Base-by-base conservation (phyloP, 805 yeast species). In the Myxozyma udenii region DNA sequence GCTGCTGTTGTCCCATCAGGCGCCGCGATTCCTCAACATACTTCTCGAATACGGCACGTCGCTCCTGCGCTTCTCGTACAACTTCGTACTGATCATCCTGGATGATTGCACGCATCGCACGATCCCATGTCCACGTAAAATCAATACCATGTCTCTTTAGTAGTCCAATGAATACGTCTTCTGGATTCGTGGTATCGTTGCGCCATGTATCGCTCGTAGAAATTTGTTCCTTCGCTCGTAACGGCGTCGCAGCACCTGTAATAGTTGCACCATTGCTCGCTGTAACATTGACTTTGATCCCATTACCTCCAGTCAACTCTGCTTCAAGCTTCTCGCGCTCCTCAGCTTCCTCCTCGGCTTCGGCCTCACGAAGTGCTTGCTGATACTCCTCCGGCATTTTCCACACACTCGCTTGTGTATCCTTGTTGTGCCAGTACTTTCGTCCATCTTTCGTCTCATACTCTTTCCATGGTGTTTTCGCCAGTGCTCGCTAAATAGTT, bases 371-470 rank as follows among this genome's bases (percentile, higher is more conserved):
- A 51, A 62, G 18, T 19, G 63, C 65, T 3, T 50, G 56, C 28
- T 66, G 65, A 4, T 78, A 72, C 28, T 75, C 82, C 0, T 65
- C 72, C 0, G 96, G 96, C n/a, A 79, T 67, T 18, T 82, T 85
- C 96, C 96, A 90, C 0, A 83, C 81, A 18, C 93, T 83, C 61
- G 81, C 81, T 4, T 79, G 76, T 0, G 91, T 78, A 24, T 68
- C 67, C 12, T 74, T 71, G 63, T 85, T 85, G 67, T 83, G 83
- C 71, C 85, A 89, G 66, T 88, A 88, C 18, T 73, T 71, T 46
- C 70, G 71, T 2, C 90, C 89, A 4, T 77, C 82, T 11, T 77
- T 77, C 0, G 83, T 73, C 1, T 66, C 63, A 53, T 74, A 73
- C 58, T 71, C 72, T 30, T 68, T 69, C 87, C 87, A 84, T 16